Evolutionary conservation across 2,329 filamentous ascomycete species (phyloP).

Genomic region (Nigrospora osmanthi): DNA sequence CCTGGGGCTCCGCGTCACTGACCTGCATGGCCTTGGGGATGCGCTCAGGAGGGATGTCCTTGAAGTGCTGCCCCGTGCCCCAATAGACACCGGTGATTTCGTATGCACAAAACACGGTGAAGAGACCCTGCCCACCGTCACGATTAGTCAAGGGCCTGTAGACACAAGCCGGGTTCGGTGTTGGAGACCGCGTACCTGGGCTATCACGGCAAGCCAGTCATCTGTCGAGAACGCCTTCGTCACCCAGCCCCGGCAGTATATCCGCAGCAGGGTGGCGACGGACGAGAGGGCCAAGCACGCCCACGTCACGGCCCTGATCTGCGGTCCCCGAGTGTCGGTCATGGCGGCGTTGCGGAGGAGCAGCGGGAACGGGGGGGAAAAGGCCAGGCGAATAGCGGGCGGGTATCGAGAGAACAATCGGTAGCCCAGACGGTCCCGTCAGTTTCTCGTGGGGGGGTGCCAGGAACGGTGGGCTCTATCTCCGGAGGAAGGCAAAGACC

Average conservation of each 20-base stretch:
- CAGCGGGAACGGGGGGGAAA: too few relatives aligned
- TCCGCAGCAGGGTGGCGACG: constrained; percentile 18
- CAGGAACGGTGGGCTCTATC: too few relatives aligned
- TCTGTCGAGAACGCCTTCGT: constrained; percentile 22
- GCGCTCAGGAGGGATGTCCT: constrained; percentile 9
- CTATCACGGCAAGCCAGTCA: constrained; percentile 23
- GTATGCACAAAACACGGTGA: constrained; percentile 17
- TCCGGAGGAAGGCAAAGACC: too few relatives aligned
- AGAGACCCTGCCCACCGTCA: constrained; percentile 7
- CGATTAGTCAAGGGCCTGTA: too few relatives aligned
- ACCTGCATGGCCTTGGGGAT: constrained; percentile 19
- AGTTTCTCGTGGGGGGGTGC: too few relatives aligned
- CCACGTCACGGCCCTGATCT: constrained; percentile 17
- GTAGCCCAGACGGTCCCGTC: too few relatives aligned
- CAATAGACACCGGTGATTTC: constrained; percentile 17
- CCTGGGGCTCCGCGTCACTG: too few relatives aligned
- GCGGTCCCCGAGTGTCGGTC: constrained; percentile 11
- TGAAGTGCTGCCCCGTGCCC: constrained; percentile 17
- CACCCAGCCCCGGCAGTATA: constrained; percentile 23
- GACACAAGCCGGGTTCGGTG: too few relatives aligned
- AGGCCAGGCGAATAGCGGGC: too few relatives aligned
- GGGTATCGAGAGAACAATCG: too few relatives aligned
- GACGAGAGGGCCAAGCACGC: constrained; percentile 26
- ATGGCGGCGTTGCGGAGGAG: neutral
- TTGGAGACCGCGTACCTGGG: constrained; percentile 15